Conservation (phyloP, 306 rosid species). For the Abrus precatorius region DNA sequence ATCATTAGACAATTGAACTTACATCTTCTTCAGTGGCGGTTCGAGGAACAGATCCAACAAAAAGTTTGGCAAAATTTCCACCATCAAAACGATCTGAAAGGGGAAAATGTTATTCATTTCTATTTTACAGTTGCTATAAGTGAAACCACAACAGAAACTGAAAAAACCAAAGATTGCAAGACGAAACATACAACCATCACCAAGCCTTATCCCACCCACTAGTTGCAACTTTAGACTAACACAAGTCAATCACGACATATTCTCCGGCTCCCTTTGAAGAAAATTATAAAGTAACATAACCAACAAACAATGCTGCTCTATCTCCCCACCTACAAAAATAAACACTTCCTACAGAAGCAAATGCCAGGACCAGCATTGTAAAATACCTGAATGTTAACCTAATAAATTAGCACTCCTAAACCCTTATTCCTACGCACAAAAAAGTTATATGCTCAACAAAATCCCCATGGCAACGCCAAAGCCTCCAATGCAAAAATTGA, state of each 20-base stretch:
- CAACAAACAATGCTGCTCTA: conserved; percentile 7
- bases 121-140: not conserved
- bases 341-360: conserved; percentile 5
- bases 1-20: conserved; percentile 37
- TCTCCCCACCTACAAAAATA: not conserved
- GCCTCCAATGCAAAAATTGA: too few species aligned
- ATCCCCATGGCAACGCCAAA: not conserved
- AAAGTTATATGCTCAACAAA: not conserved
- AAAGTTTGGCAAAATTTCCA: conserved; percentile 84
- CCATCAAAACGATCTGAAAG: conserved; percentile 71
- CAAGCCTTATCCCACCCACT: conserved; percentile 23
- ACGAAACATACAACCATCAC: conserved; percentile 26
- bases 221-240: conserved; percentile 31
- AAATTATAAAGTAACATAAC: conserved; percentile 34
- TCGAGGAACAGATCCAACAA: conserved; percentile 94
- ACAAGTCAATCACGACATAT: conserved; percentile 20
- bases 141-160: not conserved
- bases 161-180: conserved; percentile 8
- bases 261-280: not conserved
- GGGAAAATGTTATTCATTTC: conserved; percentile 20
- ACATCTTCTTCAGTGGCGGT: conserved; percentile 91
- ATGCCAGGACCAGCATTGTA: not conserved
- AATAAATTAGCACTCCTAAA: conserved; percentile 20
- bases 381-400: conserved; percentile 2
- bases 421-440: conserved; percentile 1